These are phyloP conservation scores for Aureobasidium melanogenum DNA, from an alignment of 2,329 filamentous ascomycete species.

Conservation along the genomic window DNA sequence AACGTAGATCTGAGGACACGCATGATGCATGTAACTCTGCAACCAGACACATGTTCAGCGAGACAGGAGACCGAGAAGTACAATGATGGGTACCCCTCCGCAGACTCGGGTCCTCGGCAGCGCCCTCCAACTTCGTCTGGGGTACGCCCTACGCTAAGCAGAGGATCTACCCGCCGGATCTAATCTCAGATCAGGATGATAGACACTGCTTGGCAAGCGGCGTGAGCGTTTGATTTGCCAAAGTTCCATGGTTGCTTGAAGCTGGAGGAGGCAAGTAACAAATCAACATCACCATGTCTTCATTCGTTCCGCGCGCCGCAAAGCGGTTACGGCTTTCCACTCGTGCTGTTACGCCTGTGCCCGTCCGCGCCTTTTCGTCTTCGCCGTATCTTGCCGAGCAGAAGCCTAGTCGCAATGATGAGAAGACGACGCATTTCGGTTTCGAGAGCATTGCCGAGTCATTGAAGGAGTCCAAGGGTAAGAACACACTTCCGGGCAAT, in stretches of 20 bases:
- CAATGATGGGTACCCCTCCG: conserved; percentile 10
- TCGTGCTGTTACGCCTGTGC: not conserved
- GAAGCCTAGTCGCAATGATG: conserved; percentile 23
- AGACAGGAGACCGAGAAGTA: not conserved
- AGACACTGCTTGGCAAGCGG: not conserved
- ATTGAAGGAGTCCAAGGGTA: conserved; percentile 63
- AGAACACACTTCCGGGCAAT: not conserved
- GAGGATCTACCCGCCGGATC: conserved; percentile 5
- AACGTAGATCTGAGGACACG: not conserved
- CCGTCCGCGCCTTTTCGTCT: not conserved
- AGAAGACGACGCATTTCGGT: conserved; percentile 77
- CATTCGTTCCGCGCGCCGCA: conserved; percentile 20
- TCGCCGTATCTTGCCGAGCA: conserved; percentile 7
- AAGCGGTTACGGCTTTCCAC: conserved; percentile 24
- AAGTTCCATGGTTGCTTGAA: not conserved
- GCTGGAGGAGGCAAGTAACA: not conserved
- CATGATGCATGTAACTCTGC: not conserved
- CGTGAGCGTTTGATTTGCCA: conserved; percentile 1
- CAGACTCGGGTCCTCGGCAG: not conserved
- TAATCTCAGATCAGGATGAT: not conserved
- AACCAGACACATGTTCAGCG: not conserved
- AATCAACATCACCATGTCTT: conserved; percentile 17
- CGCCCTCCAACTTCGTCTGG: not conserved
- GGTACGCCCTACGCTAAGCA: conserved; percentile 5
- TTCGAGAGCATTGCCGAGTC: conserved; percentile 76